Evolutionary conservation across 805 yeast species (phyloP).

Genomic region (Metschnikowia kunwiensis): DNA sequence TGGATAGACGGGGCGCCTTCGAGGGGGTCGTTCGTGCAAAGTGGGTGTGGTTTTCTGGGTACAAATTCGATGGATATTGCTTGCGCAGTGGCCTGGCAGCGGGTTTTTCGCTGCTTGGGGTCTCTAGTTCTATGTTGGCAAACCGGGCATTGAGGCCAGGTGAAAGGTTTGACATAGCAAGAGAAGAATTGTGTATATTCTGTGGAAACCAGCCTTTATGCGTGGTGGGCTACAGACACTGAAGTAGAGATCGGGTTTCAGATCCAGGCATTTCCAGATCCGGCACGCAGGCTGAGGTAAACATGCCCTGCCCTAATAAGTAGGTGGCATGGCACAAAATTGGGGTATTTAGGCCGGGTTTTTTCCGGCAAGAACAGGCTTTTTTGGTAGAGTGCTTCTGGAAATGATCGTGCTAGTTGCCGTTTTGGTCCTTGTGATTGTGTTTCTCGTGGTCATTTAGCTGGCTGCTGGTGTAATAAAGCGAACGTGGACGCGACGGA

Average conservation of each 20-base stretch:
- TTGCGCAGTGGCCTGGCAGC: slow-evolving; percentile 10
- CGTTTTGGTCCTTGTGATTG: too few species aligned
- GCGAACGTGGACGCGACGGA: too few species aligned
- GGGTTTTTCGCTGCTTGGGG: not conserved
- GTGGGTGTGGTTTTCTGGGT: slow-evolving; percentile 8
- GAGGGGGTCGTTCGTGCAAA: slow-evolving; percentile 19
- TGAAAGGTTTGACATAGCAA: slow-evolving; percentile 18
- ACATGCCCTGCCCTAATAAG: slow-evolving; percentile 1
- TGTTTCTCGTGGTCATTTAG: too few species aligned
- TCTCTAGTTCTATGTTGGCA: slow-evolving; percentile 28
- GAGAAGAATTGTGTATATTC: too few species aligned
- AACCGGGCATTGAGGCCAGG: slow-evolving; percentile 32
- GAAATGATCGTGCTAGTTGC: too few species aligned
- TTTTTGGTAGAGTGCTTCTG: too few species aligned
- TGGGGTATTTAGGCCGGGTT: too few species aligned
- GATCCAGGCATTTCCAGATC: slow-evolving; percentile 4
- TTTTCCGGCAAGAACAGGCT: too few species aligned
- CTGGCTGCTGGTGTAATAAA: too few species aligned
- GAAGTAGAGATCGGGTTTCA: not conserved
- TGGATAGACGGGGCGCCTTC: slow-evolving; percentile 18
- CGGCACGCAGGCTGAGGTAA: slow-evolving; percentile 7
- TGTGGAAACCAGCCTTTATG: too few species aligned
- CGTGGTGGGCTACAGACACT: too few species aligned
- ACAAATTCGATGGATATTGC: slow-evolving; percentile 10
- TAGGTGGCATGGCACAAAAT: too few species aligned